phyloP scores from a whole-genome alignment of 2,329 filamentous ascomycete species.

The Botrytis byssoidea region DNA sequence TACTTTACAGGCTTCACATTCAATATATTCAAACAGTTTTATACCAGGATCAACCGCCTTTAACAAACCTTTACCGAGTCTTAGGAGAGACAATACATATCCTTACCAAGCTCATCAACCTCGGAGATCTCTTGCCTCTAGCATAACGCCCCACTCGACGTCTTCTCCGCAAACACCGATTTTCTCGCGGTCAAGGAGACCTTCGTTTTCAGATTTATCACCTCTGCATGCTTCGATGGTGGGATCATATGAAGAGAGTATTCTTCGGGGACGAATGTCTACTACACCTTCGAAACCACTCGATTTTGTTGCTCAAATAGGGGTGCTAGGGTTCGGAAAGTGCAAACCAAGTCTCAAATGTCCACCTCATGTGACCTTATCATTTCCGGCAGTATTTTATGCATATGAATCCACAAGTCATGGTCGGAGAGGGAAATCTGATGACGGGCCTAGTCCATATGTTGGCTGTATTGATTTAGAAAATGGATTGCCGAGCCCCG shows the following conservation, averaged over 20 bases:
- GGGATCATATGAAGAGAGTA: conserved; percentile 96
- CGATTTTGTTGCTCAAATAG: conserved; percentile 92
- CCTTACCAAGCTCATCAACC: conserved; percentile 79
- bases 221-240: conserved; percentile 91
- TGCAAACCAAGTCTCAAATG: conserved; percentile 84
- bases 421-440: conserved; percentile 57
- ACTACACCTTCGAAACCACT: conserved; percentile 90
- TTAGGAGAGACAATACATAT: conserved; percentile 61
- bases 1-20: conserved; percentile 66
- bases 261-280: conserved; percentile 92
- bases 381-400: conserved; percentile 95
- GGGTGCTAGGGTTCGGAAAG: conserved; percentile 83
- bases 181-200: conserved; percentile 56
- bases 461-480: conserved; percentile 92
- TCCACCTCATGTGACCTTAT: conserved; percentile 83
- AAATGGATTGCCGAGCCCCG: conserved; percentile 62
- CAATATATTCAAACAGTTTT: conserved; percentile 46
- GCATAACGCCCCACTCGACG: conserved; percentile 44
- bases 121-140: conserved; percentile 68
- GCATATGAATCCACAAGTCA: conserved; percentile 73
- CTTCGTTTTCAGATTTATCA: conserved; percentile 73
- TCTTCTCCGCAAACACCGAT: conserved; percentile 51
- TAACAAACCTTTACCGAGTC: conserved; percentile 44
- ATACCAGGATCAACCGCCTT: conserved; percentile 43
- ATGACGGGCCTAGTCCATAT: conserved; percentile 92